These are phyloP conservation scores for Boletus sensibilis DNA, from an alignment of 768 basidiomycete genomes.

Conservation along the genomic window DNA sequence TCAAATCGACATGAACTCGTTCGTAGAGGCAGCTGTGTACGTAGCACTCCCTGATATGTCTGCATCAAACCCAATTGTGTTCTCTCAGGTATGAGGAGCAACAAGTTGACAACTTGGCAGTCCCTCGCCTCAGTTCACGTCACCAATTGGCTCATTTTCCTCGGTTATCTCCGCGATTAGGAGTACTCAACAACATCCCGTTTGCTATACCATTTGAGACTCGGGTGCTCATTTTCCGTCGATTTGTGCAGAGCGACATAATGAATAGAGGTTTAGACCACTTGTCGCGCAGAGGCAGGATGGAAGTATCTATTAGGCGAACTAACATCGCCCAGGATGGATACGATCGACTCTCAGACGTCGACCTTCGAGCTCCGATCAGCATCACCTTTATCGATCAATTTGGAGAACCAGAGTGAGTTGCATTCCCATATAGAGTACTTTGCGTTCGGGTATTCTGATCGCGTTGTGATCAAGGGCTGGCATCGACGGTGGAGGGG, in stretches of 20 bases:
- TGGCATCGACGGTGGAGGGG: constrained; percentile 94
- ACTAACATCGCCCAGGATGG: constrained; percentile 85
- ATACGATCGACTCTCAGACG: constrained; percentile 77
- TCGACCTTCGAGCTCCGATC: constrained; percentile 77
- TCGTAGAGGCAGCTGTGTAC: constrained; percentile 85
- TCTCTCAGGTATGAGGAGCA: constrained; percentile 61
- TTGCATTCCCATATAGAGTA: constrained; percentile 5
- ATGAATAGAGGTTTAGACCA: constrained; percentile 18
- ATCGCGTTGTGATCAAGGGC: constrained; percentile 43
- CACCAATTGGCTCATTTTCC: constrained; percentile 67
- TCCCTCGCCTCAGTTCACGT: constrained; percentile 46
- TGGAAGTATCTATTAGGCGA: constrained; percentile 46
- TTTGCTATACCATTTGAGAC: constrained; percentile 92
- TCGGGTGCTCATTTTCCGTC: constrained; percentile 86
- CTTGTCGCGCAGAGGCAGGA: constrained; percentile 19
- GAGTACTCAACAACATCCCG: constrained; percentile 92
- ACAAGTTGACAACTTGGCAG: constrained; percentile 37
- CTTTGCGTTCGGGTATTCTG: background rate
- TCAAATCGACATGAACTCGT: constrained; percentile 60
- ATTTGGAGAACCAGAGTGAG: constrained; percentile 82
- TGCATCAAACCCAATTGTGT: background rate
- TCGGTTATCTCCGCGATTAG: constrained; percentile 68
- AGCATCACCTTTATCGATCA: constrained; percentile 93
- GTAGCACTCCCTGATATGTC: constrained; percentile 22
- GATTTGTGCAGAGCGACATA: constrained; percentile 73